phyloP scores from a whole-genome alignment of 495 filamentous ascomycete species.

The Aspergillus carlsbadensis region DNA sequence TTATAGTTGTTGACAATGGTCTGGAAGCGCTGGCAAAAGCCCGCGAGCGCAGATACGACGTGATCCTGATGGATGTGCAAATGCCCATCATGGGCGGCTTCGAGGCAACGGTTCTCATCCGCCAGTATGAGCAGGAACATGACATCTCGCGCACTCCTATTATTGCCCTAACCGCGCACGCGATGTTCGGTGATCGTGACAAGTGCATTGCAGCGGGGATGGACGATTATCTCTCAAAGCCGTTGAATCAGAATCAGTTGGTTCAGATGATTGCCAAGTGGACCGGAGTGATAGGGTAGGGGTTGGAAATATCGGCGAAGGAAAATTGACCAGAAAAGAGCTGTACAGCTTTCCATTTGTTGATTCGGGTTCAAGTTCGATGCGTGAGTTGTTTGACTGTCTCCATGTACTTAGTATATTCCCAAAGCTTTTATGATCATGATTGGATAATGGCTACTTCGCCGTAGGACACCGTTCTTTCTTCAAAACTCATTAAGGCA shows the following conservation, averaged over 20 bases:
- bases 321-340: too few relatives aligned
- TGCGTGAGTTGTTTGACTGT: too few relatives aligned
- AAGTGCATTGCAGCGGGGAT: constrained; percentile 98
- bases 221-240: constrained; percentile 99
- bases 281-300: constrained; percentile 45
- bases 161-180: constrained; percentile 95
- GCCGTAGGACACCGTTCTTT: too few relatives aligned
- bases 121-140: constrained; percentile 81
- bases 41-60: constrained; percentile 87
- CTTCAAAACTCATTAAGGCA: too few relatives aligned
- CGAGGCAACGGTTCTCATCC: constrained; percentile 94
- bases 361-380: too few relatives aligned
- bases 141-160: constrained; percentile 84
- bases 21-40: constrained; percentile 89
- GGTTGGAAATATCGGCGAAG: too few relatives aligned
- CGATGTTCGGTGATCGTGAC: constrained; percentile 98
- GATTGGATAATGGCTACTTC: too few relatives aligned
- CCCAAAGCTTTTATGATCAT: too few relatives aligned
- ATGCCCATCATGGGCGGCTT: constrained; percentile 99
- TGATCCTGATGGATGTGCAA: constrained; percentile 98
- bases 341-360: too few relatives aligned
- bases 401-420: too few relatives aligned
- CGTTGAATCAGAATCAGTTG: constrained; percentile 94
- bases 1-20: constrained; percentile 95
- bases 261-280: constrained; percentile 98